Evolutionary conservation across 768 basidiomycete species (phyloP).

Genomic region (Auricularia cornea): DNA sequence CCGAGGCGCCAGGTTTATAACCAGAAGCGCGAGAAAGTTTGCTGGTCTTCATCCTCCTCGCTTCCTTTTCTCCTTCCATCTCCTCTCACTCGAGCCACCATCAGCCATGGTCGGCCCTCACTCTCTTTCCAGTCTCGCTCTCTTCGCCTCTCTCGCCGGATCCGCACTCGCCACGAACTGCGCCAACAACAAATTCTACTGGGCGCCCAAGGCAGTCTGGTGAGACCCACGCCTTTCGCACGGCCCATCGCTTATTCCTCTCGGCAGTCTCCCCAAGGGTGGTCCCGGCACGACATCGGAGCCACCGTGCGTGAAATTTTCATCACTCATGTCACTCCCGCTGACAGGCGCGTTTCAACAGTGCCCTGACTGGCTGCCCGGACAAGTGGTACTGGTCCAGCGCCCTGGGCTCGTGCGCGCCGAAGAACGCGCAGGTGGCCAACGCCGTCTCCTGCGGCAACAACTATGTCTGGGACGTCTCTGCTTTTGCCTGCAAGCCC

Average conservation of each 20-base stretch:
- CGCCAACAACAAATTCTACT: not conserved
- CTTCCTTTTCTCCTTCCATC: not conserved
- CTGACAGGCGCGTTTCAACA: not conserved
- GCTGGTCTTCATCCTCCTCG: not conserved
- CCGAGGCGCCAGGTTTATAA: not conserved
- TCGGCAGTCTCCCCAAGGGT: not conserved
- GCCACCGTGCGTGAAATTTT: not conserved
- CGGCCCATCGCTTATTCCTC: not conserved
- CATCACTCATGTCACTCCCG: not conserved
- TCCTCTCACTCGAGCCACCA: not conserved
- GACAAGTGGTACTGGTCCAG: conserved; percentile 5
- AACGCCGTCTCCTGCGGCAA: not conserved
- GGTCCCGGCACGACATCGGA: not conserved
- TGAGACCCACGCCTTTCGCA: not conserved
- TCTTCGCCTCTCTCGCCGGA: not conserved
- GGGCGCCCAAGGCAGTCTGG: not conserved
- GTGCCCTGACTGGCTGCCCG: conserved; percentile 2
- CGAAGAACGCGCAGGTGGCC: conserved; percentile 1
- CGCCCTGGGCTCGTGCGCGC: conserved; percentile 3
- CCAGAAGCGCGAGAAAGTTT: not conserved
- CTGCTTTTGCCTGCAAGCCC: not conserved
- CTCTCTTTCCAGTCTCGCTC: not conserved
- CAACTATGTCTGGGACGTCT: not conserved
- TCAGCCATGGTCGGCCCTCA: not conserved
- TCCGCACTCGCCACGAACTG: not conserved